Conservation (phyloP, 2,329 filamentous ascomycete genomes). For the Pseudocercospora vitis region DNA sequence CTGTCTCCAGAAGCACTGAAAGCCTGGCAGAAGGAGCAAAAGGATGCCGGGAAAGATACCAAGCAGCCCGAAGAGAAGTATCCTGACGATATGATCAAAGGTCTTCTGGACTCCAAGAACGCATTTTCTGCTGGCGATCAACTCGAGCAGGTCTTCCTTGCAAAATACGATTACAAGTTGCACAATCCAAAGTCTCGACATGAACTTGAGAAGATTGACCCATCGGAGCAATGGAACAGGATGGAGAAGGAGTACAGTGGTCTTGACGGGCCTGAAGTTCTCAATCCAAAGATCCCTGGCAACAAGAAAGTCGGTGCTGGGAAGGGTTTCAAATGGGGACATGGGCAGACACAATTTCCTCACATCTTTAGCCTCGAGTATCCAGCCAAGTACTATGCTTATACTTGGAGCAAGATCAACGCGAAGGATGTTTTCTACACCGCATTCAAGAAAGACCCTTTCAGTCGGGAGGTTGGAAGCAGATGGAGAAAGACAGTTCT, state of each 20-base stretch:
- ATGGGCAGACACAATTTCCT: constrained; percentile 1
- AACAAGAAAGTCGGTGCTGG: constrained; percentile 5
- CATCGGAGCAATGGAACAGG: neutral
- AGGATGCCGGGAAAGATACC: neutral
- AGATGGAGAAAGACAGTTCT: constrained; percentile 74
- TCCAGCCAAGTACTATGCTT: constrained; percentile 4
- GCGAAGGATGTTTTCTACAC: constrained; percentile 80
- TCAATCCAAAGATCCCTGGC: neutral
- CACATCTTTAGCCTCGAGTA: constrained; percentile 2
- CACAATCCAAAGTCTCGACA: neutral
- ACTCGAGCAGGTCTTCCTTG: neutral
- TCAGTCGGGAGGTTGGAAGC: constrained; percentile 69
- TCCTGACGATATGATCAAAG: constrained; percentile 5
- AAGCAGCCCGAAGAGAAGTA: constrained; percentile 5
- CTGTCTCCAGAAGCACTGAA: constrained; percentile 3
- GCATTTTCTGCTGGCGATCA: neutral
- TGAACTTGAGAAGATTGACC: neutral
- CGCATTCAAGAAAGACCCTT: constrained; percentile 72
- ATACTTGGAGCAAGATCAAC: constrained; percentile 64
- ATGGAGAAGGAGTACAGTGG: neutral
- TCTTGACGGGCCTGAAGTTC: neutral
- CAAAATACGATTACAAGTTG: neutral
- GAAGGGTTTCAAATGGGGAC: neutral
- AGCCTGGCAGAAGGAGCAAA: constrained; percentile 8
- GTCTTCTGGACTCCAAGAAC: neutral